A percentile compares a stretch with the other conserved stretches of the same genome.
These are phyloP conservation scores for Polygonum maritimum DNA, from an alignment of 148 eudicot species.

Conservation along the genomic window DNA sequence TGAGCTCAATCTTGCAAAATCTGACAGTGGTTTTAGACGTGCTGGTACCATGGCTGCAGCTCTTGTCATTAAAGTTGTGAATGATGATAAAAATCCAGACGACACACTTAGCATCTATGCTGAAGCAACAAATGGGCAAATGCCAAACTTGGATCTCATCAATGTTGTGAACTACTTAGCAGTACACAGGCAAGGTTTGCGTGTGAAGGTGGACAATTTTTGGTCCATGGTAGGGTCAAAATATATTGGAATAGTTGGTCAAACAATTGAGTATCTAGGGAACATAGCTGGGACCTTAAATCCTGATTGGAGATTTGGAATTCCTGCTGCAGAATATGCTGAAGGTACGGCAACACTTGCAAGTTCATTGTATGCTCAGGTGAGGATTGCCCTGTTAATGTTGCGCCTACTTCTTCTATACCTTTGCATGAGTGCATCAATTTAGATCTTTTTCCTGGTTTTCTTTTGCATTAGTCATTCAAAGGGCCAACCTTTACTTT, in stretches of 20 bases:
- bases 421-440: background rate
- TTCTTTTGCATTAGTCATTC: background rate
- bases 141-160: conserved; percentile 97
- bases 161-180: conserved; percentile 88
- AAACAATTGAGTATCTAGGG: conserved; percentile 47
- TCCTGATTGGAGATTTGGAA: conserved; percentile 77
- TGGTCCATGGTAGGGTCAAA: conserved; percentile 55
- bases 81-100: conserved; percentile 26
- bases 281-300: conserved; percentile 58
- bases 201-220: conserved; percentile 61
- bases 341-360: conserved; percentile 94
- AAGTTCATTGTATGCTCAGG: conserved; percentile 89
- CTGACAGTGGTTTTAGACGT: conserved; percentile 50
- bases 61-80: conserved; percentile 70
- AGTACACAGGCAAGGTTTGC: conserved; percentile 75
- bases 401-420: background rate
- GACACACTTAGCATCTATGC: conserved; percentile 72
- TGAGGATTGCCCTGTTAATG: conserved; percentile 15
- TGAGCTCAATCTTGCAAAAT: conserved; percentile 21
- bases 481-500: background rate
- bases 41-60: conserved; percentile 99
- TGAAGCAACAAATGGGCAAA: conserved; percentile 97
- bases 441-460: background rate
- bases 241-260: conserved; percentile 51
- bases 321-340: conserved; percentile 65